Conservation (phyloP, 2,329 filamentous ascomycete genomes). For the Penicillium vulpinum region DNA sequence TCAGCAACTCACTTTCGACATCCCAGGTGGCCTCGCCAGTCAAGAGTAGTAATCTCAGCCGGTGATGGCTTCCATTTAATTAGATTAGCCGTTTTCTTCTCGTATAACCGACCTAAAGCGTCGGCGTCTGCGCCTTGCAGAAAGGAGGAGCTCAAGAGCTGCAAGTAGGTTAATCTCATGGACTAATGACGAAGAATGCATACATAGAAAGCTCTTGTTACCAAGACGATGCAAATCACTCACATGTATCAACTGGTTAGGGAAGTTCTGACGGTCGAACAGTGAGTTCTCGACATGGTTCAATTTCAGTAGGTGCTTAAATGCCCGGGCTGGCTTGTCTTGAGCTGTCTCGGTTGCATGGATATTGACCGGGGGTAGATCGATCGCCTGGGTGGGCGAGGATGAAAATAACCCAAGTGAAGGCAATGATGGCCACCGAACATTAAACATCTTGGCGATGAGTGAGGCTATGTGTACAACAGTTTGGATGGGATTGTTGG, state of each 20-base stretch:
- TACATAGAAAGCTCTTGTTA: background rate
- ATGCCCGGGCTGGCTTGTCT: slow-evolving; percentile 75
- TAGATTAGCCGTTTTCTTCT: slow-evolving; percentile 67
- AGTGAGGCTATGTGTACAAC: background rate
- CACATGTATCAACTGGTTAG: slow-evolving; percentile 81
- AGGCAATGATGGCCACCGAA: slow-evolving; percentile 26
- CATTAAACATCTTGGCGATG: slow-evolving; percentile 20
- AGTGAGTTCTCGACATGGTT: slow-evolving; percentile 89
- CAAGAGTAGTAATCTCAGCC: slow-evolving; percentile 74
- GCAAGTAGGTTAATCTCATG: slow-evolving; percentile 14
- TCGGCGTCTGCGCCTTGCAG: slow-evolving; percentile 73
- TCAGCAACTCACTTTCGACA: slow-evolving; percentile 58
- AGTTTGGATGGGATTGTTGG: slow-evolving; percentile 21
- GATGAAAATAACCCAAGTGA: slow-evolving; percentile 29
- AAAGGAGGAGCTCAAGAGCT: slow-evolving; percentile 80
- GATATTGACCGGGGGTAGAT: slow-evolving; percentile 67
- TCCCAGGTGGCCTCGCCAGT: slow-evolving; percentile 85
- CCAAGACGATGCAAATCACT: slow-evolving; percentile 19
- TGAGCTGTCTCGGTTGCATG: slow-evolving; percentile 77
- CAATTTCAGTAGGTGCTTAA: slow-evolving; percentile 87
- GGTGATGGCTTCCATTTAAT: slow-evolving; percentile 84
- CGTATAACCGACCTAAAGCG: slow-evolving; percentile 79
- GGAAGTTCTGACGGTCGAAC: slow-evolving; percentile 70
- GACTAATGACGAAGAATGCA: background rate
- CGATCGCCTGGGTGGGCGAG: slow-evolving; percentile 26